Base-by-base conservation (phyloP, 179 eudicot genomes). In the Drosera spatulata region DNA sequence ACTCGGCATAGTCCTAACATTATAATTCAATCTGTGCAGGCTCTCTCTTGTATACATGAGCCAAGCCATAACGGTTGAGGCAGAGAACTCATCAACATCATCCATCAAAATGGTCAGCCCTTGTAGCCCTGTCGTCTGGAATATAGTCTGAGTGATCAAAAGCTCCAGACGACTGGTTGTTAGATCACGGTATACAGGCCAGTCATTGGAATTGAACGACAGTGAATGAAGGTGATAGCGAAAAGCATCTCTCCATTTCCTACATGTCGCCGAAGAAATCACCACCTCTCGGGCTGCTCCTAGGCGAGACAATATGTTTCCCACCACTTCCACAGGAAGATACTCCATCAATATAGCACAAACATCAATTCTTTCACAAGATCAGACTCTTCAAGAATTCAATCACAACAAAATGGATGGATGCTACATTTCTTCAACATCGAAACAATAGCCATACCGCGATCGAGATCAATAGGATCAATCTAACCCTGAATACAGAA, bases 31-130 rank as follows among this genome's bases (percentile, higher is more conserved):
- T 53, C 73, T 75, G 58, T 82, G 84, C 47, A 91, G 61, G 53
- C 89, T 84, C 47, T 82, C 87, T 68, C 91, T 76, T 0, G 93
- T 82, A 53, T 91, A 84, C 87, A 88, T 82, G 47, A 91, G 85
- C 96, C 98, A 88, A 51, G 95, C 91, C 68, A 81, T 81, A 7
- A 86, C 98, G 0, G 98, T 77, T 4, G 95, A 79, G 71, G 91
- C 96, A 5, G 87, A 86, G 71, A 88, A 86, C 62, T 88, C 96
- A 57, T 86, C 87, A 15, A 82, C 89, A 66, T 85, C 93, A 73
- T 91, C 96, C 93, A 86, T 82, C 1, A 78, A 50, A 57, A 91
- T 84, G 0, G 81, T 71, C 13, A 91, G 75, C 42, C 79, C 77
- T 65, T 91, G 95, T 50, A 91, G 60, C 10, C 96, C 98, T 14